phyloP scores from a whole-genome alignment of 768 basidiomycete species.

The Amanita pallidorosea region DNA sequence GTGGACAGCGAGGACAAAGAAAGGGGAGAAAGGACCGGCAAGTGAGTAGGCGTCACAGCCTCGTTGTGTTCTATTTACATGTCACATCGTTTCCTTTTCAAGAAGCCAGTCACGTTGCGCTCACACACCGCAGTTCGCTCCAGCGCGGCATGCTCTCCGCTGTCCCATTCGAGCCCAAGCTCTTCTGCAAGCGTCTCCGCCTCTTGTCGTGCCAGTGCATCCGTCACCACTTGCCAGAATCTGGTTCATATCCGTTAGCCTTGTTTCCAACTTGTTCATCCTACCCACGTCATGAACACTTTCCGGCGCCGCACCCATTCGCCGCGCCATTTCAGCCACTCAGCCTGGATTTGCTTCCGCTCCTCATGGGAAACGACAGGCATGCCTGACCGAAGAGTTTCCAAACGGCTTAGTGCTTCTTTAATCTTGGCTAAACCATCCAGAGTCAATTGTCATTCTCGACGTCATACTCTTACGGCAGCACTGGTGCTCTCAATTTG shows the following conservation, averaged over 20 bases:
- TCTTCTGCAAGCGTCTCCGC: conserved; percentile 58
- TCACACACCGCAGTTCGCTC: conserved; percentile 55
- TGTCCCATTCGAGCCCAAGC: conserved; percentile 74
- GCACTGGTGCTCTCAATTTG: conserved; percentile 40
- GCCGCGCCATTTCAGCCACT: conserved; percentile 72
- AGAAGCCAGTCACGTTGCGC: conserved; percentile 18
- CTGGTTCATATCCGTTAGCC: conserved; percentile 26
- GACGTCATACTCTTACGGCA: conserved; percentile 31
- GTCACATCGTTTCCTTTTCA: conserved; percentile 42
- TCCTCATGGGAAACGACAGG: conserved; percentile 65
- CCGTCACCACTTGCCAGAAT: conserved; percentile 65
- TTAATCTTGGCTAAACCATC: conserved; percentile 37
- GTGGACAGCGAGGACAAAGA: conserved; percentile 4
- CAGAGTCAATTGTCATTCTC: conserved; percentile 6
- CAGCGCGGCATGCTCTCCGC: conserved; percentile 53
- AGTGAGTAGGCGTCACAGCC: conserved; percentile 17
- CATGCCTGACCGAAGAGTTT: conserved; percentile 57
- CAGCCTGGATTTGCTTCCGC: conserved; percentile 51
- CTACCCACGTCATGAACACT: conserved; percentile 58
- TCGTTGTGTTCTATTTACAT: conserved; percentile 12
- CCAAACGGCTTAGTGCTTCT: conserved; percentile 27
- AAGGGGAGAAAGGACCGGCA: conserved; percentile 1
- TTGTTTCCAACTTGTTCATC: background rate
- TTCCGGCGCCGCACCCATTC: conserved; percentile 76
- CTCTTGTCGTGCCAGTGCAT: conserved; percentile 57